phyloP scores from a whole-genome alignment of 1,284 basidiomycete genomes.

The Cryptococcus sp. region DNA sequence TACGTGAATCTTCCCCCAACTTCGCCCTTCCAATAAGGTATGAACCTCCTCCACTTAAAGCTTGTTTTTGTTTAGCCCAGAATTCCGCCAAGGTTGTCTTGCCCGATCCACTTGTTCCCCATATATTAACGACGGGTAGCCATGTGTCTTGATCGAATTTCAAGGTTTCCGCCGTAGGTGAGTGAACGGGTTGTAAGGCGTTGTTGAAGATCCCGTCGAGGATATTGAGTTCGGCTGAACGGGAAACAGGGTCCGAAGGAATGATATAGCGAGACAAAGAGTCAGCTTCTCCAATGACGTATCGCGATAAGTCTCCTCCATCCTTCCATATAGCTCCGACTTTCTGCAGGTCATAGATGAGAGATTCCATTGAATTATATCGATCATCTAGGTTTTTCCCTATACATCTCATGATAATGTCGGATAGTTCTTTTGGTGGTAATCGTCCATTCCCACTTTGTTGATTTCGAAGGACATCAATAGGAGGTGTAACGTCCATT shows the following conservation, averaged over 20 bases:
- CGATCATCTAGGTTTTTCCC: conserved; percentile 32
- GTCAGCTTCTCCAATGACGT: conserved; percentile 35
- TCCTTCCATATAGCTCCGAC: conserved; percentile 21
- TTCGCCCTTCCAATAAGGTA: conserved; percentile 30
- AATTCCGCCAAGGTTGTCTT: conserved; percentile 32
- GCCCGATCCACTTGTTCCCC: conserved; percentile 35
- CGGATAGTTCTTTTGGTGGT: conserved; percentile 29
- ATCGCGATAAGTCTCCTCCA: conserved; percentile 23
- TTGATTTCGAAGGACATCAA: conserved; percentile 18
- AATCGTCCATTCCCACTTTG: conserved; percentile 9
- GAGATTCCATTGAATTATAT: conserved; percentile 28
- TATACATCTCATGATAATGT: conserved; percentile 38
- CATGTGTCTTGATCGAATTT: no score
- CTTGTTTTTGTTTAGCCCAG: conserved; percentile 24
- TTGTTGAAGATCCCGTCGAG: conserved; percentile 10
- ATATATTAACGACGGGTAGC: conserved; percentile 20
- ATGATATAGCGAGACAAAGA: conserved; percentile 27
- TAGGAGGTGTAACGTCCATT: conserved; percentile 14
- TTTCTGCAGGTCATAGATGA: conserved; percentile 34
- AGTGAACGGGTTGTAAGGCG: conserved; percentile 7
- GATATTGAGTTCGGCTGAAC: conserved; percentile 11
- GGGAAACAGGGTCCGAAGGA: conserved; percentile 19
- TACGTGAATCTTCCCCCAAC: conserved; percentile 30
- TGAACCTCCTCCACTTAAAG: background rate
- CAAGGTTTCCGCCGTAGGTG: no score